Percentiles rank a stretch among this genome's conserved stretches.
These are phyloP conservation scores for Dendrobium catenatum DNA, from an alignment of 106 monocot species.

Conservation along the genomic window DNA sequence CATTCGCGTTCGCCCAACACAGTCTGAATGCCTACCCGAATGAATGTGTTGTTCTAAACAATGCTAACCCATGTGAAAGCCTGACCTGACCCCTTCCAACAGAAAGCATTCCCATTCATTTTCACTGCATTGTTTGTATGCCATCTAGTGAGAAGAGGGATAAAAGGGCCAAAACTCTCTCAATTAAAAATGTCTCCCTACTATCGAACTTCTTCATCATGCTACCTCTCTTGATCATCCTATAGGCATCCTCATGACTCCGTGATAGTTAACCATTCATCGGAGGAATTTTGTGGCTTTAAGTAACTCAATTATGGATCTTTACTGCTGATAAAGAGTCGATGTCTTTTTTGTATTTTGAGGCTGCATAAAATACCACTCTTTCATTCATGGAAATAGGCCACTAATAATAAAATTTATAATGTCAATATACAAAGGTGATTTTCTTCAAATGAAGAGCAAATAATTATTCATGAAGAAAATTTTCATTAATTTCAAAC, in stretches of 20 bases:
- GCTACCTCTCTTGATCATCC: background rate
- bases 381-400: constrained; percentile 12
- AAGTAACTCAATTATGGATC: constrained; percentile 8
- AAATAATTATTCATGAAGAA: too few species aligned
- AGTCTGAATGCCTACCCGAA: too few species aligned
- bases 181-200: background rate
- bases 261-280: background rate
- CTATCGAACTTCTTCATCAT: background rate
- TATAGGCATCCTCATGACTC: background rate
- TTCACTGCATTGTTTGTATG: too few species aligned
- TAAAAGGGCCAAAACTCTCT: background rate
- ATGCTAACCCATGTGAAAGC: too few species aligned
- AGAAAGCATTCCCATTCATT: too few species aligned
- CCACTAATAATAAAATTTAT: too few species aligned
- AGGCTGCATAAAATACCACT: background rate
- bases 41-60: too few species aligned
- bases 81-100: too few species aligned
- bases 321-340: constrained; percentile 6
- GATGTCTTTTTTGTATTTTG: background rate
- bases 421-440: too few species aligned
- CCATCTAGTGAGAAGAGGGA: background rate
- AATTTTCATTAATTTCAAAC: too few species aligned
- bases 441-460: too few species aligned
- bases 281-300: background rate
- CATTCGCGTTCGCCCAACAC: too few species aligned